A percentile compares a stretch with the other conserved stretches of the same genome.
Evolutionary conservation across 306 rosid genomes (phyloP).

Genomic region (Glycine tomentella): DNA sequence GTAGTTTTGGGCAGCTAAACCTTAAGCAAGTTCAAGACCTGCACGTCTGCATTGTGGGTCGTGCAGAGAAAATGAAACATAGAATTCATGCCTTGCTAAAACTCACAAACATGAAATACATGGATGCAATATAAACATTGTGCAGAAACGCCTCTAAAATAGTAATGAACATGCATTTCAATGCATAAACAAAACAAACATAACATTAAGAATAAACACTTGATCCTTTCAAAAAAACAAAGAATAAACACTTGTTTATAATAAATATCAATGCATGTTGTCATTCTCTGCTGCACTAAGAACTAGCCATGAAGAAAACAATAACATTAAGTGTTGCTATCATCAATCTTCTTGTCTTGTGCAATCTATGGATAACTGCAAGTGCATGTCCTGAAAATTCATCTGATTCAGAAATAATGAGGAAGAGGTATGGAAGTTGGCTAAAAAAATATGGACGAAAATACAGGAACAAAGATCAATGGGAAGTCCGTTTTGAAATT

Average conservation of each 20-base stretch:
- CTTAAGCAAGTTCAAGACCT: conserved; percentile 22
- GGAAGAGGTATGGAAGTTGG: conserved; percentile 67
- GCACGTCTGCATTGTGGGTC: conserved; percentile 31
- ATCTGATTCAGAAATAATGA: conserved; percentile 41
- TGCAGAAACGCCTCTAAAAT: conserved; percentile 29
- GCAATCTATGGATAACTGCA: conserved; percentile 52
- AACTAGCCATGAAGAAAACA: conserved; percentile 51
- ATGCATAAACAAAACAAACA: conserved; percentile 44
- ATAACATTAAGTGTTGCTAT: too few species aligned
- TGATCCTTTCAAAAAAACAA: too few species aligned
- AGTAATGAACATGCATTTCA: conserved; percentile 26
- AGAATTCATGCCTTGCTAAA: conserved; percentile 50
- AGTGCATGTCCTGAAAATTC: conserved; percentile 39
- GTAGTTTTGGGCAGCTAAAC: not conserved
- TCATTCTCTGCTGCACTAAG: conserved; percentile 22
- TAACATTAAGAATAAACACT: conserved; percentile 21
- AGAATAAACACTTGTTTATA: not conserved
- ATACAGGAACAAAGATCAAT: conserved; percentile 59
- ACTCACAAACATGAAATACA: conserved; percentile 49
- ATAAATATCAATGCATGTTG: conserved; percentile 21
- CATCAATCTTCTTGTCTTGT: conserved; percentile 40
- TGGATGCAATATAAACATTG: conserved; percentile 36
- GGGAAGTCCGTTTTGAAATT: conserved; percentile 60
- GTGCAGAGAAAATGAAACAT: conserved; percentile 37
- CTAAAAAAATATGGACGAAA: conserved; percentile 35